Evolutionary conservation across 805 yeast genomes (phyloP).

Genomic region (Blastobotrys terrestris): DNA sequence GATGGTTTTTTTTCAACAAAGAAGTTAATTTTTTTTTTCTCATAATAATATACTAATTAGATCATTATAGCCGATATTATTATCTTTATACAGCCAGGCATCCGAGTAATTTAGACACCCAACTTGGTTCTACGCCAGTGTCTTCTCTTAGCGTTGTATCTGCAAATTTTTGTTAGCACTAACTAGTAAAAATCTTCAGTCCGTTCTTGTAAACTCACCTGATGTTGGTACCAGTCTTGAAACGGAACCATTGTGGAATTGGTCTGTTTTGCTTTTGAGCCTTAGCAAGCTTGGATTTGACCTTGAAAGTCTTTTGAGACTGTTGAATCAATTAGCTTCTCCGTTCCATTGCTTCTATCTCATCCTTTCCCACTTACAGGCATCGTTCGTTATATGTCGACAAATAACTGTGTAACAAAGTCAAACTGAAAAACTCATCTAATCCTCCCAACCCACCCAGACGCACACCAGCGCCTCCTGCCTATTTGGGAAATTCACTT

Average conservation of each 20-base stretch:
- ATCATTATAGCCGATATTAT: background rate
- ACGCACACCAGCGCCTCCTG: background rate
- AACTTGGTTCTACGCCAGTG: slow-evolving; percentile 99
- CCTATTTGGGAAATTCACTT: background rate
- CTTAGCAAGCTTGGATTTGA: slow-evolving; percentile 98
- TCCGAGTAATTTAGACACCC: slow-evolving; percentile 59
- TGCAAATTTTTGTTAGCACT: slow-evolving; percentile 10
- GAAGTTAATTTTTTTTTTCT: background rate
- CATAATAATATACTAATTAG: slow-evolving; percentile 2
- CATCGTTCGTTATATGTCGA: slow-evolving; percentile 6
- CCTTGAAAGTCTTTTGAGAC: slow-evolving; percentile 85
- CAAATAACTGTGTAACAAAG: background rate
- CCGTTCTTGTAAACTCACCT: slow-evolving; percentile 30
- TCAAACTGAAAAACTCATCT: background rate
- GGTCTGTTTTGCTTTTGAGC: slow-evolving; percentile 99
- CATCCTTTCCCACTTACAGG: slow-evolving; percentile 10
- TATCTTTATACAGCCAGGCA: background rate
- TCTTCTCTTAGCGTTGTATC: slow-evolving; percentile 99
- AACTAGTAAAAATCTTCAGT: background rate
- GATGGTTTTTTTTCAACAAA: background rate
- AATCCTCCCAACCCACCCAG: no score
- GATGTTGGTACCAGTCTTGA: slow-evolving; percentile 95
- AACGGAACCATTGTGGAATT: slow-evolving; percentile 99
- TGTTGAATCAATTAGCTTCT: slow-evolving; percentile 19
- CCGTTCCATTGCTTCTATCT: background rate